Evolutionary conservation across 2,329 filamentous ascomycete genomes (phyloP), one percentile per base, ranked within the genome.

Genomic region (Xylariaceae sp.): DNA sequence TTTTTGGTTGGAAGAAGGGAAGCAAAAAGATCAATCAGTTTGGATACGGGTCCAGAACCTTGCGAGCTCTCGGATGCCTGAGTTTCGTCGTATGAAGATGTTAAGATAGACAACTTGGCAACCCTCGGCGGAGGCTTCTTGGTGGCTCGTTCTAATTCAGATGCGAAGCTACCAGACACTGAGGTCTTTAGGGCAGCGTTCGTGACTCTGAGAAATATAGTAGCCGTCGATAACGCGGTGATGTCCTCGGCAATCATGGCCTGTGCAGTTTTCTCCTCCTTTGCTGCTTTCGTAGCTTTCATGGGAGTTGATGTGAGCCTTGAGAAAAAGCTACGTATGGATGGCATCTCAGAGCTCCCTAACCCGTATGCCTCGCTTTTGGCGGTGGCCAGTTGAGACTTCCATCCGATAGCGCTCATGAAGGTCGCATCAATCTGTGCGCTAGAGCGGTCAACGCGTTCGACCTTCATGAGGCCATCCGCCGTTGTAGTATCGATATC

Each of bases 101-200:
- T 97, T 53, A 99, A 76, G 39, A 97, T 89, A 5, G 93, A 88
- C 30, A 99, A 83, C 55, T 86, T 90, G 0, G 94, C 95, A 9
- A 82, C 83, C 71, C 91, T 96, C 0, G 94, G 94, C 0, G 95
- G 94, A 2, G 92, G 90, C 70, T 99, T 99, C 76, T 97, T 97
- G 0, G 95, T 99, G 13, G 95, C 94, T 62, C 95, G 85, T 75
- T 97, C 92, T 9, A 99, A 82, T 72, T 99, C 95, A 1, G 87
- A 82, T 2, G 91, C 86, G 67, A 97, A 91, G 45, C 80, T 84
- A 35, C 82, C 76, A 17, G 83, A 79, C 0, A 97, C 86, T 51
- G 83, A 89, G 0, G 92, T 96, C 66, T 85, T 83, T 37, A 97
- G 86, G 51, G 84, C 83, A 35, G 93, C 92, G 7, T 92, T 92